A percentile compares a stretch with the other conserved stretches of the same genome.
These are phyloP conservation scores for Paspalum notatum DNA, from an alignment of 176 grass and related monocot genomes.

Conservation along the genomic window DNA sequence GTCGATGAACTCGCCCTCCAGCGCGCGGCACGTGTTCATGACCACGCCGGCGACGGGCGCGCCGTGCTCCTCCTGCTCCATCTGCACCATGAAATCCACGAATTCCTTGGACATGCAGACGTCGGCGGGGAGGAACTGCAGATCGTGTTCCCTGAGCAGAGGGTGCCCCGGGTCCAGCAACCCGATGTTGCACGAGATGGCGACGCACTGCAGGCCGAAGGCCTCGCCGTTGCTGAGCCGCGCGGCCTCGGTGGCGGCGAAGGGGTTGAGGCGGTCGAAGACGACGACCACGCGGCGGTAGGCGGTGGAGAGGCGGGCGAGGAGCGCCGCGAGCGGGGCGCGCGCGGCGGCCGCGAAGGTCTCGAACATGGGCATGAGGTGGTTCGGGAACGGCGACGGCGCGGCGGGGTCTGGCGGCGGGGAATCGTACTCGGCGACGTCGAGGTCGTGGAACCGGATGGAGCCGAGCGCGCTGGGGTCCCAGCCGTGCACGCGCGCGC, in stretches of 20 bases:
- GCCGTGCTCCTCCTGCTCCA: slow-evolving; percentile 13
- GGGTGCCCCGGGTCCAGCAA: not conserved
- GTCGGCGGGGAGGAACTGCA: slow-evolving; percentile 20
- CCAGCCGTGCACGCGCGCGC: slow-evolving; percentile 45
- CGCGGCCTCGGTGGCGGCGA: slow-evolving; percentile 35
- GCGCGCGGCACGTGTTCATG: slow-evolving; percentile 50
- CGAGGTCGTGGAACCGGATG: slow-evolving; percentile 58
- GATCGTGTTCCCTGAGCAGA: slow-evolving; percentile 4
- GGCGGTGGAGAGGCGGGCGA: slow-evolving; percentile 15
- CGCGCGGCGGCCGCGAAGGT: slow-evolving; percentile 3
- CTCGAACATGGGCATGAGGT: slow-evolving; percentile 52
- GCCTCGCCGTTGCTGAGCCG: slow-evolving; percentile 53
- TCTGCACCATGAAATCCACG: not conserved
- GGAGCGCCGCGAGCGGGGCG: slow-evolving; percentile 33
- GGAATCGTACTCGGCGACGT: slow-evolving; percentile 37
- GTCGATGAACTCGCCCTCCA: slow-evolving; percentile 52
- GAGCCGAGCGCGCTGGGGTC: slow-evolving; percentile 3
- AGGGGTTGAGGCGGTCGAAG: slow-evolving; percentile 39
- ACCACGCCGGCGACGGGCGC: slow-evolving; percentile 18
- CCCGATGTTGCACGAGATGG: slow-evolving; percentile 39
- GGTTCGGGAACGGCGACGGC: slow-evolving; percentile 44
- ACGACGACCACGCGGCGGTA: slow-evolving; percentile 49
- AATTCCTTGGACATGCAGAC: slow-evolving; percentile 38
- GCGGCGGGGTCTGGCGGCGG: slow-evolving; percentile 39
- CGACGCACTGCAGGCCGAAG: slow-evolving; percentile 45